Conservation (phyloP, 352 stramenopile species). For the Lagenidium giganteum region DNA sequence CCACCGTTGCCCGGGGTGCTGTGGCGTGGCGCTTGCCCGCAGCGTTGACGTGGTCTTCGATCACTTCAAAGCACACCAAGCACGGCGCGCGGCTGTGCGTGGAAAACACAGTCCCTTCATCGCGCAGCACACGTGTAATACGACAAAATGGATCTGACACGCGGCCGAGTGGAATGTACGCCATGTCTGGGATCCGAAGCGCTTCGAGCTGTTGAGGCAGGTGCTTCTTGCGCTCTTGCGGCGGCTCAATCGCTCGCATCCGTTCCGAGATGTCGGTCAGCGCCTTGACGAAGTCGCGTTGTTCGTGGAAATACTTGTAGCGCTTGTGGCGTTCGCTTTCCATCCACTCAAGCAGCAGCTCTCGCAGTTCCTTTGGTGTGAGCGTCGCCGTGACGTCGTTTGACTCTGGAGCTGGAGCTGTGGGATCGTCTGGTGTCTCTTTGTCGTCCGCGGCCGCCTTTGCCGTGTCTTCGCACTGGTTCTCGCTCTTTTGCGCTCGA, state of each 20-base stretch:
- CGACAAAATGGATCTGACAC: constrained; percentile 66
- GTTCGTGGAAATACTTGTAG: constrained; percentile 78
- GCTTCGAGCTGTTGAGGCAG: constrained; percentile 36
- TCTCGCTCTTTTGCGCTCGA: constrained; percentile 8
- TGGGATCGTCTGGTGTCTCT: too few species aligned
- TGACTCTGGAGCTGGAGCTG: constrained; percentile 6
- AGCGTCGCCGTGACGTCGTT: too few species aligned
- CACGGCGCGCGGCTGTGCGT: constrained; percentile 70
- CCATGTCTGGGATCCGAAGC: constrained; percentile 58
- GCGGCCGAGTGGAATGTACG: constrained; percentile 67
- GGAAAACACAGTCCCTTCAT: constrained; percentile 81
- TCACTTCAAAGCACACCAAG: constrained; percentile 74
- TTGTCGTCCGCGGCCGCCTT: too few species aligned
- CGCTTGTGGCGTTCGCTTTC: constrained; percentile 71
- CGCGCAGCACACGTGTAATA: constrained; percentile 53
- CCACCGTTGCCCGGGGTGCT: constrained; percentile 2
- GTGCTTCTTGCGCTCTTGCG: constrained; percentile 57
- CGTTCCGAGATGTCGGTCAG: constrained; percentile 69
- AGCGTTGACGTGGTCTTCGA: constrained; percentile 68
- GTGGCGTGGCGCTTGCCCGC: constrained; percentile 30
- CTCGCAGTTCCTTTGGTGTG: constrained; percentile 2
- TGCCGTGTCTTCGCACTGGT: too few species aligned
- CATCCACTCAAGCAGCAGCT: constrained; percentile 70
- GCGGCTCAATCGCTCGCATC: constrained; percentile 61
- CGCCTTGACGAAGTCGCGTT: constrained; percentile 69